These are phyloP conservation scores for Vigna reflexopilosa DNA, from an alignment of 306 rosid genomes.

Conservation along the genomic window DNA sequence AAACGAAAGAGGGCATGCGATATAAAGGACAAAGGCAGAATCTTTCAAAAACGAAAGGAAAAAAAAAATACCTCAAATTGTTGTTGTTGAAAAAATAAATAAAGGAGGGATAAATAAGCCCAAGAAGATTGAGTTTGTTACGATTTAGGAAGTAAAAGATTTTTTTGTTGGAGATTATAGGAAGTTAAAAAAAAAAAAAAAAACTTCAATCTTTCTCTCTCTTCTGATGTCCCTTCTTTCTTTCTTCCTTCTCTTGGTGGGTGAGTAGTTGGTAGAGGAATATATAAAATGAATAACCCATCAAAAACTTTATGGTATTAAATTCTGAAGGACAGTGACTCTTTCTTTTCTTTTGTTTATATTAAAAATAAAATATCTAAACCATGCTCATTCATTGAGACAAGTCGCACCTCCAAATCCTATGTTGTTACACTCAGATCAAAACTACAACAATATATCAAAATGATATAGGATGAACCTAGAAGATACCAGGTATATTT, in stretches of 20 bases:
- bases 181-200: neutral
- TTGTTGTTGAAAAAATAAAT: conserved; percentile 23
- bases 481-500: neutral
- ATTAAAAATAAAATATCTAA: neutral
- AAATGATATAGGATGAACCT: neutral
- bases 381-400: neutral
- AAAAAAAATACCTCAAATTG: conserved; percentile 53
- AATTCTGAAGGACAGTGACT: conserved; percentile 23
- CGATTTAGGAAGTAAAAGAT: conserved; percentile 27
- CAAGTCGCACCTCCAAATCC: neutral
- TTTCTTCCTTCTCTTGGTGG: neutral
- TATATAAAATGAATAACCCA: neutral
- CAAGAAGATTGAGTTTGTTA: conserved; percentile 20
- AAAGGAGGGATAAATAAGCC: neutral
- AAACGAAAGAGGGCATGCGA: conserved; percentile 29
- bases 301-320: conserved; percentile 34
- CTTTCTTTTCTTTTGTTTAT: neutral
- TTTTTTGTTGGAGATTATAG: conserved; percentile 25
- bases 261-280: conserved; percentile 24
- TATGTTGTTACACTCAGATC: neutral
- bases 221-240: neutral
- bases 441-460: neutral
- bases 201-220: neutral
- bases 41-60: neutral
- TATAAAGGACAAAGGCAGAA: conserved; percentile 28